Base-by-base conservation (phyloP, 106 monocot species). In the Xerophyta viscosa region DNA sequence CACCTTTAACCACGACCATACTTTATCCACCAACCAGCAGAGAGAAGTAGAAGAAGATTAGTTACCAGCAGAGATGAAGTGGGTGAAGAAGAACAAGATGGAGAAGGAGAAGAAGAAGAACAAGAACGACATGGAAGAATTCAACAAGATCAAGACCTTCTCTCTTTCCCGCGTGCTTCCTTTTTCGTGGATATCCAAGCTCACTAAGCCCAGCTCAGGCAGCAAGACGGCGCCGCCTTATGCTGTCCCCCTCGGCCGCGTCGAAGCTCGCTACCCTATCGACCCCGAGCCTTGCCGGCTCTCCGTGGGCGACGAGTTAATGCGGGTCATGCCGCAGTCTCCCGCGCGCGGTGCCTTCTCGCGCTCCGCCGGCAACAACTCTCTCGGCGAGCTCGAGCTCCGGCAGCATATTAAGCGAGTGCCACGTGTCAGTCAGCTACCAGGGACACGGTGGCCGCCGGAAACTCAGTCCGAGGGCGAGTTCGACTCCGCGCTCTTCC, bases 221-320 rank as follows among this genome's bases (percentile, higher is more conserved):
- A 36, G 5, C 6, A 12, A 10, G 10, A 2, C 6, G 10, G 2
- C 39, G 10, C 39, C 2, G 10, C 39, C 39, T 39, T 33, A 5
- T 33, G 11, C 5, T 11, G 33, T 11, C 11, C 33, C 33, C 11
- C 33, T 11, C 33, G 33, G 33, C n/a, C n/a, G n/a, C n/a, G n/a
- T n/a, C n/a, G n/a, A n/a, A n/a, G n/a, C n/a, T n/a, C n/a, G n/a
- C n/a, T n/a, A 24, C 50, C 14, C 23, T 23, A 8, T 12, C 9
- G 19, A 7, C 46, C 13, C 13, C 46, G 46, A 46, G 18, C 47
- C 19, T 13, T 39, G 45, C 28, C 72, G 69, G 27, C 73, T 50
- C 31, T 82, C 65, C 27, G 59, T 66, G 1, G 70, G 66, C 9
- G 65, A 77, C 12, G 72, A 69, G n/a, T n/a, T 10, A 65, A 52